Conservation (phyloP, 371 early-diverging fungal genomes). For the Mucor saturninus region DNA sequence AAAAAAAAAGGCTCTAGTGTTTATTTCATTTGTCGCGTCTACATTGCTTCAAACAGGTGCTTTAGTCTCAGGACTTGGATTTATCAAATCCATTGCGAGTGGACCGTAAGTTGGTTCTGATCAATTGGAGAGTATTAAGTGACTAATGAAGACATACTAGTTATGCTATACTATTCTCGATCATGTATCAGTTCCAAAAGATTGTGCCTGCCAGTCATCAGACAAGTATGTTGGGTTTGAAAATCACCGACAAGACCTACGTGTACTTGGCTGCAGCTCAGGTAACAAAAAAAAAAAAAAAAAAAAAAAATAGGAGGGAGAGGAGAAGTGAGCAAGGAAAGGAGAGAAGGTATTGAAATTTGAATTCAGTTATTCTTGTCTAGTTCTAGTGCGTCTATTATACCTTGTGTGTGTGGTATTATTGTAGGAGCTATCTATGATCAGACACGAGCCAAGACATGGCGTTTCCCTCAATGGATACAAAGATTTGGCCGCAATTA, state of each 20-base stretch:
- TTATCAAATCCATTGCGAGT: slow-evolving; percentile 22
- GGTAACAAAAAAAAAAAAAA: slow-evolving; percentile 38
- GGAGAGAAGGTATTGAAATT: not conserved
- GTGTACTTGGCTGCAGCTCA: slow-evolving; percentile 60
- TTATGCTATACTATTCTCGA: slow-evolving; percentile 62
- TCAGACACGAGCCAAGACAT: slow-evolving; percentile 49
- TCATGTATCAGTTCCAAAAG: slow-evolving; percentile 57
- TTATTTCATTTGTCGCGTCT: slow-evolving; percentile 54
- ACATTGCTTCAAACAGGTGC: slow-evolving; percentile 55
- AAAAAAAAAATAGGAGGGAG: not conserved
- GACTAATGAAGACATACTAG: slow-evolving; percentile 15
- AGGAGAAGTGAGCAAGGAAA: not conserved
- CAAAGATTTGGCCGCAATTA: slow-evolving; percentile 33
- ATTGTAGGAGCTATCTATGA: slow-evolving; percentile 59
- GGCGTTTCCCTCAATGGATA: slow-evolving; percentile 59
- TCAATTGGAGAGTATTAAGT: not conserved
- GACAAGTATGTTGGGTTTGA: slow-evolving; percentile 56
- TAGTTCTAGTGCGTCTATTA: slow-evolving; percentile 51
- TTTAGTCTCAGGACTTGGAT: slow-evolving; percentile 29
- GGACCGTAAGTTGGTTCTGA: slow-evolving; percentile 25
- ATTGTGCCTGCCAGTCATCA: slow-evolving; percentile 58
- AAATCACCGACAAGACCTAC: slow-evolving; percentile 62
- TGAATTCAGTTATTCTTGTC: slow-evolving; percentile 50
- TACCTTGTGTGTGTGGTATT: slow-evolving; percentile 58
- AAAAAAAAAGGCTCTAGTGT: slow-evolving; percentile 50